phyloP scores from a whole-genome alignment of 2,329 filamentous ascomycete genomes.

The Stagonosporopsis rhizophila region DNA sequence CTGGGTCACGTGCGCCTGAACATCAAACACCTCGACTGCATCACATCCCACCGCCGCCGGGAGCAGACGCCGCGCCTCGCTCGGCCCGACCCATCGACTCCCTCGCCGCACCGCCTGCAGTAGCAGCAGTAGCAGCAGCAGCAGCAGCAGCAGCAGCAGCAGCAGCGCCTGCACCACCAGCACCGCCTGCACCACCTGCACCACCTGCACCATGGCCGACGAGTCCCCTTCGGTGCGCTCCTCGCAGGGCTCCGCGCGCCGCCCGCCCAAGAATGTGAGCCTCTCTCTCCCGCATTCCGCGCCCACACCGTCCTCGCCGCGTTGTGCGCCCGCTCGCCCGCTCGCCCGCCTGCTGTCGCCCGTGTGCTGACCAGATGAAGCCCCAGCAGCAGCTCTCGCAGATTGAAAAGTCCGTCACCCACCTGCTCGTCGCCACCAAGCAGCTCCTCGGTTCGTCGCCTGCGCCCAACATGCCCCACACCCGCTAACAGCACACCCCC shows the following conservation, averaged over 20 bases:
- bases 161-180: no score
- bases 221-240: slow-evolving; percentile 38
- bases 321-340: not conserved
- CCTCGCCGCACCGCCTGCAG: slow-evolving; percentile 27
- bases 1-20: not conserved
- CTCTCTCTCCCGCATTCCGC: slow-evolving; percentile 10
- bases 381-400: slow-evolving; percentile 82
- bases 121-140: no score
- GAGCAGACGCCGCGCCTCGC: slow-evolving; percentile 6
- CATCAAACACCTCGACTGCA: not conserved
- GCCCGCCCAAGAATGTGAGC: slow-evolving; percentile 48
- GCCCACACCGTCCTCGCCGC: not conserved
- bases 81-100: slow-evolving; percentile 13
- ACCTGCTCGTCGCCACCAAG: slow-evolving; percentile 96
- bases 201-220: slow-evolving; percentile 33
- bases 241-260: slow-evolving; percentile 56
- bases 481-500: slow-evolving; percentile 17
- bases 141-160: no score
- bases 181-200: slow-evolving; percentile 15
- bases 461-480: slow-evolving; percentile 10
- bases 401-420: slow-evolving; percentile 94
- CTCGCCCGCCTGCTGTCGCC: no score
- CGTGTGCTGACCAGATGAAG: slow-evolving; percentile 50
- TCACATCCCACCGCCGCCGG: not conserved
- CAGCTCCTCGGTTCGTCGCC: slow-evolving; percentile 70